Evolutionary conservation across 2,329 filamentous ascomycete genomes (phyloP), one percentile per base, ranked within the genome.

Genomic region (Aspergillus sp.): DNA sequence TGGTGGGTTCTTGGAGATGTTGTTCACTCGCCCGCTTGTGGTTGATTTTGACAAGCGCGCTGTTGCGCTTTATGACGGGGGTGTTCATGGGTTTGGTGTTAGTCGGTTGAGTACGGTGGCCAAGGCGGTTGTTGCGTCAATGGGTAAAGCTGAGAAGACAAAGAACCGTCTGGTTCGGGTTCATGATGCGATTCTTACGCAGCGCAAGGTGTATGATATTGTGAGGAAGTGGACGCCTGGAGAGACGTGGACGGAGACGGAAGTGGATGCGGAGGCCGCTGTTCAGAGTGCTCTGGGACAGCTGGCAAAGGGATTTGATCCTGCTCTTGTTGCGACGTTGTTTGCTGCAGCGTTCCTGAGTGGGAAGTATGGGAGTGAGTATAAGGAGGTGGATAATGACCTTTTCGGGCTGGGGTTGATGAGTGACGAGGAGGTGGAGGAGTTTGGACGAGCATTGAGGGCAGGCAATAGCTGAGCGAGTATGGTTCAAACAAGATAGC

Each of bases 331-430:
- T 15, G 3, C 22, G 4, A 32, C 13, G 13, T 9, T 51, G 26
- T 51, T 56, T 15, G 36, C 15, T 15, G 26, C 48, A 24, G 54
- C 48, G 2, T 9, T 56, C 8, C 15, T 56, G 26, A 41, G 47
- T 45, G 48, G 54, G 4, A 45, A 44, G 30, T 56, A 39, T 47
- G 39, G 42, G 5, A n/a, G 36, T 6, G 47, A 18, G 15, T 56
- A 56, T 45, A 20, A 13, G 12, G n/a, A 15, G 6, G 47, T 51
- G 2, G 54, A 56, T 45, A 56, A 56, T 56, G 54, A 56, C 41
- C 45, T 51, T 12, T 15, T 56, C 12, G 54, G 54, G 1, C 7
- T 56, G 11, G 47, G 22, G 12, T 5, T 45, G 9, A 32, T 51
- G 39, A 47, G 30, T 47, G 48, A 56, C n/a, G 6, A 34, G n/a